These are phyloP conservation scores for Claviceps sorghi DNA, from an alignment of 2,329 filamentous ascomycete species.

Conservation along the genomic window DNA sequence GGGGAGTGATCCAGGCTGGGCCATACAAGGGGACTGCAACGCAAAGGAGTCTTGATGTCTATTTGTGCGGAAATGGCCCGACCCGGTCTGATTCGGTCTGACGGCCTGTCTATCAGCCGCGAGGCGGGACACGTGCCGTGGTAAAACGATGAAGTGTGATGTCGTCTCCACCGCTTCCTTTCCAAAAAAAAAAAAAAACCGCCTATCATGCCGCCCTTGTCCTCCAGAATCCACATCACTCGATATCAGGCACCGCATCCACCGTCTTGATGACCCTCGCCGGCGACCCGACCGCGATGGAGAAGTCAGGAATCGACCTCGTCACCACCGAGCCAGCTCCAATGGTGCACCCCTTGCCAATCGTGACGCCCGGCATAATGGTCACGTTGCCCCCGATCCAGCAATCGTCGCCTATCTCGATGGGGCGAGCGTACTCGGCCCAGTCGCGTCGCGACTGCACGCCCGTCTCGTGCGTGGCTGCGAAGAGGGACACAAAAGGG, in stretches of 20 bases:
- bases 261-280: constrained; percentile 35
- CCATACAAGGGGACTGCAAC: not conserved
- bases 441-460: constrained; percentile 31
- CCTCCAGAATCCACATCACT: not conserved
- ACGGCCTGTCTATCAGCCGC: no score
- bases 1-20: not conserved
- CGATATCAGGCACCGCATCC: constrained; percentile 20
- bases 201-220: not conserved
- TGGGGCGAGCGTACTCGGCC: constrained; percentile 31
- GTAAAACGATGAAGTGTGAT: no score
- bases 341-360: constrained; percentile 36
- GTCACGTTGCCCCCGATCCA: constrained; percentile 38
- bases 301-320: constrained; percentile 31
- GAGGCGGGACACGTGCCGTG: no score
- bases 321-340: constrained; percentile 37
- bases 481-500: constrained; percentile 56
- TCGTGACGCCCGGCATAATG: constrained; percentile 37
- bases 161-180: not conserved
- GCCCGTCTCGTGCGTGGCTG: constrained; percentile 58
- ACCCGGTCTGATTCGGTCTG: no score
- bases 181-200: no score
- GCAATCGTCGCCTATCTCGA: constrained; percentile 37
- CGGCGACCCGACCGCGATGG: constrained; percentile 32
- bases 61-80: not conserved
- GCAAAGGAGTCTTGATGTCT: not conserved